Evolutionary conservation across 768 basidiomycete species (phyloP).

Genomic region (Hirschioporus abietinus): DNA sequence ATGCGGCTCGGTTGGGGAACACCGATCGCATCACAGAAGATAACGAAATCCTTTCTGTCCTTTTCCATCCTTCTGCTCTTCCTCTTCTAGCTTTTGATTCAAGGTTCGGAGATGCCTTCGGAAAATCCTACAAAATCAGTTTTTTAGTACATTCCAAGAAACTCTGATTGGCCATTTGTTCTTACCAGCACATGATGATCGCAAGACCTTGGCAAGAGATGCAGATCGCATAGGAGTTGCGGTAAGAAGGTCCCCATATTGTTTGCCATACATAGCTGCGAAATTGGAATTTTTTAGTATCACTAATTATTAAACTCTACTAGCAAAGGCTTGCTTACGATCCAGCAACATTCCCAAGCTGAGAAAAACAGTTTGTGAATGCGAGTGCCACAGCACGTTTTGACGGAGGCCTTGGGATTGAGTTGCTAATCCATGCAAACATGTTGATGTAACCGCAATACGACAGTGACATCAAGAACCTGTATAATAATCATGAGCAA

Average conservation of each 20-base stretch:
- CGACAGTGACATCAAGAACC: constrained; percentile 22
- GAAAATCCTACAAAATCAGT: constrained; percentile 11
- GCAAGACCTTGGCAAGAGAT: constrained; percentile 30
- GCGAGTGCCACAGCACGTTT: constrained; percentile 37
- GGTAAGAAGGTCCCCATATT: constrained; percentile 24
- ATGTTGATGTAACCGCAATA: constrained; percentile 28
- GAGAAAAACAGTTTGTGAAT: constrained; percentile 33
- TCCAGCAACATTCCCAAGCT: constrained; percentile 41
- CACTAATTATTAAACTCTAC: not conserved
- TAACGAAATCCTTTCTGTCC: constrained; percentile 5
- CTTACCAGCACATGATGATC: constrained; percentile 21
- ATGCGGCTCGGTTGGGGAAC: too few species aligned
- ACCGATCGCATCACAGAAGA: not conserved
- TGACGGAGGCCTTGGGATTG: constrained; percentile 38
- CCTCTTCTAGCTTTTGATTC: constrained; percentile 12
- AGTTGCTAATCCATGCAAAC: constrained; percentile 28
- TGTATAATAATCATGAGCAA: constrained; percentile 1
- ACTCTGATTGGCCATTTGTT: not conserved
- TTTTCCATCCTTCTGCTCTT: constrained; percentile 1
- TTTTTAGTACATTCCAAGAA: not conserved
- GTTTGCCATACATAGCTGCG: constrained; percentile 16
- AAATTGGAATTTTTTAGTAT: constrained; percentile 1
- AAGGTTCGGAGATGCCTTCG: constrained; percentile 16
- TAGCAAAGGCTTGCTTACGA: constrained; percentile 27
- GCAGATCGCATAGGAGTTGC: constrained; percentile 31